These are phyloP conservation scores for Colletotrichum euphorbiae DNA, from an alignment of 2,329 filamentous ascomycete genomes.

Conservation along the genomic window DNA sequence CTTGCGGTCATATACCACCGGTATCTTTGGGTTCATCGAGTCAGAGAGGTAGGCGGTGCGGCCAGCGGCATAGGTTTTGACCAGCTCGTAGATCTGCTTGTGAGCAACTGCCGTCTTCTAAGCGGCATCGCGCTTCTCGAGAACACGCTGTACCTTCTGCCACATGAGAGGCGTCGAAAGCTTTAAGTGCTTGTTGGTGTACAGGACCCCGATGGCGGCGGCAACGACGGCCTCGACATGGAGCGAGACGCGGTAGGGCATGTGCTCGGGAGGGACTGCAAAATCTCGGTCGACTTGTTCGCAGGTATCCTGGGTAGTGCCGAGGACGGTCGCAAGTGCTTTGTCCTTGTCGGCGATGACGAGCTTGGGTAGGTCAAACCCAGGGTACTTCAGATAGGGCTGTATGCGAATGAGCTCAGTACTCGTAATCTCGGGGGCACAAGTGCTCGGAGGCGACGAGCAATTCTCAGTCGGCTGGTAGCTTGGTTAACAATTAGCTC, in stretches of 20 bases:
- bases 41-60: background rate
- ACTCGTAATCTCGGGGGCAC: background rate
- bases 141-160: slow-evolving; percentile 2
- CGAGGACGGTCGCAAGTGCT: background rate
- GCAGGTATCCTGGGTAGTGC: background rate
- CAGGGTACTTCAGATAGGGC: background rate
- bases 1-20: background rate
- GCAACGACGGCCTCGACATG: background rate
- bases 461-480: background rate
- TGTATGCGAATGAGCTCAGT: background rate
- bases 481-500: background rate
- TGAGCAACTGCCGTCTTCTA: background rate
- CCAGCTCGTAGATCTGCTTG: background rate
- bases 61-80: background rate
- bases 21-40: too few species aligned
- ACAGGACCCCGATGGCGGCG: background rate
- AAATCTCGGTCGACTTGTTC: background rate
- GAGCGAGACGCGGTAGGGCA: background rate
- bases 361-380: background rate
- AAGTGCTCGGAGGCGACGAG: background rate
- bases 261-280: background rate
- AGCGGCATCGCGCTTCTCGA: background rate
- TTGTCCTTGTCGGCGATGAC: background rate
- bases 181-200: background rate
- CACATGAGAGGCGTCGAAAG: background rate